Evolutionary conservation across 2,329 filamentous ascomycete species (phyloP).

Genomic region (Coniosporium tulheliwenetii): DNA sequence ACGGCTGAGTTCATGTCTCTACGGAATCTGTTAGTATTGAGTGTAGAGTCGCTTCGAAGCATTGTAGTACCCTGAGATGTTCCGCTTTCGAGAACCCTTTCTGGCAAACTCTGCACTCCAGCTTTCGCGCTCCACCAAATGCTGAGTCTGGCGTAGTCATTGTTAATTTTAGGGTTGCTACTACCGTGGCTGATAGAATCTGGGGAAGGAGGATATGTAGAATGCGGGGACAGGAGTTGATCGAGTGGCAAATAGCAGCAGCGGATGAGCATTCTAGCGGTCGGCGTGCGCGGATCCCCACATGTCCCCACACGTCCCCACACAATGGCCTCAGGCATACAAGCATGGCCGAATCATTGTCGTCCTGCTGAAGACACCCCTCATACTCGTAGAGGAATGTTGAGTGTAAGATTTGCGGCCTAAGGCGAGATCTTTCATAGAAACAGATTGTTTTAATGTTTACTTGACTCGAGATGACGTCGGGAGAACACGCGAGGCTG

Average conservation of each 20-base stretch:
- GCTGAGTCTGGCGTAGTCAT: background rate
- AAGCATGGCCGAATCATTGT: no score
- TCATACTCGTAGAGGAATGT: no score
- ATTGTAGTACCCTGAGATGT: slow-evolving; percentile 1
- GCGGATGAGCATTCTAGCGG: background rate
- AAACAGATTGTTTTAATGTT: no score
- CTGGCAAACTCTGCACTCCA: slow-evolving; percentile 23
- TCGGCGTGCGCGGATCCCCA: no score
- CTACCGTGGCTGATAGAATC: background rate
- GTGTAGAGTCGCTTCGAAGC: background rate
- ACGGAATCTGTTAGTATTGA: background rate
- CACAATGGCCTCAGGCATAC: no score
- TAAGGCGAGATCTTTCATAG: no score
- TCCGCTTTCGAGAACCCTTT: slow-evolving; percentile 21
- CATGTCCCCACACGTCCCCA: no score
- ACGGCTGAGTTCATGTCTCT: slow-evolving; percentile 30
- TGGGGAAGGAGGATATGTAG: background rate
- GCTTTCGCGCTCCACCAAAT: background rate
- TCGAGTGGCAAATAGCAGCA: background rate
- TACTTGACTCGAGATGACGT: no score
- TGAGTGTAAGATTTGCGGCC: no score
- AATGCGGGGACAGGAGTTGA: background rate
- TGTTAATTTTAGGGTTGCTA: background rate
- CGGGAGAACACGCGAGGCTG: no score
- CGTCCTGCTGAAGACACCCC: no score